phyloP scores from a whole-genome alignment of 148 eudicot species.

The Pharnaceum exiguum region DNA sequence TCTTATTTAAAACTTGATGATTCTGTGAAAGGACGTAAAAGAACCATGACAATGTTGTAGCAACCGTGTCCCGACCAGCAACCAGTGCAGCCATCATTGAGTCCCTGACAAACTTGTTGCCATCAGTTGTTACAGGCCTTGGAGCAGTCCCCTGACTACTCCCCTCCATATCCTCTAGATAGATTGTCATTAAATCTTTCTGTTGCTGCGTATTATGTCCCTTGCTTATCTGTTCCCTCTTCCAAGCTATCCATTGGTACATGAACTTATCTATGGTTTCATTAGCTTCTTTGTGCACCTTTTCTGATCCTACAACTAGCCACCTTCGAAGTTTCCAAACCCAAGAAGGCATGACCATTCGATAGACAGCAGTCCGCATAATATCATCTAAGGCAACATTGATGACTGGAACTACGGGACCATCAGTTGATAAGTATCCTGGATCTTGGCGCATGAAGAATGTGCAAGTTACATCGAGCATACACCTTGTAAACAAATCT shows the following conservation, averaged over 20 bases:
- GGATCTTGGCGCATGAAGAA: conserved; percentile 42
- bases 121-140: background rate
- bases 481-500: conserved; percentile 38
- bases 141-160: background rate
- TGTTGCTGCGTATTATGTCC: background rate
- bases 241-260: conserved; percentile 13
- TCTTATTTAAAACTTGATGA: conserved; percentile 14
- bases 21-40: conserved; percentile 25
- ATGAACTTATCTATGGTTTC: conserved; percentile 23
- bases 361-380: conserved; percentile 26
- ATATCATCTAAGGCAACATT: conserved; percentile 34
- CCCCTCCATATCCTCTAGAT: conserved; percentile 15
- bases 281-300: conserved; percentile 15
- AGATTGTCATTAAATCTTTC: conserved; percentile 28
- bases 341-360: conserved; percentile 30
- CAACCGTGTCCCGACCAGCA: conserved; percentile 30
- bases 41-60: conserved; percentile 31
- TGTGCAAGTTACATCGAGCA: conserved; percentile 34
- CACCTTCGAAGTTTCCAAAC: conserved; percentile 48
- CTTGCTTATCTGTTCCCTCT: conserved; percentile 10
- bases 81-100: conserved; percentile 11
- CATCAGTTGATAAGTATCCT: conserved; percentile 21
- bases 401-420: conserved; percentile 21
- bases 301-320: conserved; percentile 45
- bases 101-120: conserved; percentile 20